Evolutionary conservation across 2,329 filamentous ascomycete species (phyloP), one percentile per base, ranked within the genome.

Genomic region (Tolypocladium guangdongense): DNA sequence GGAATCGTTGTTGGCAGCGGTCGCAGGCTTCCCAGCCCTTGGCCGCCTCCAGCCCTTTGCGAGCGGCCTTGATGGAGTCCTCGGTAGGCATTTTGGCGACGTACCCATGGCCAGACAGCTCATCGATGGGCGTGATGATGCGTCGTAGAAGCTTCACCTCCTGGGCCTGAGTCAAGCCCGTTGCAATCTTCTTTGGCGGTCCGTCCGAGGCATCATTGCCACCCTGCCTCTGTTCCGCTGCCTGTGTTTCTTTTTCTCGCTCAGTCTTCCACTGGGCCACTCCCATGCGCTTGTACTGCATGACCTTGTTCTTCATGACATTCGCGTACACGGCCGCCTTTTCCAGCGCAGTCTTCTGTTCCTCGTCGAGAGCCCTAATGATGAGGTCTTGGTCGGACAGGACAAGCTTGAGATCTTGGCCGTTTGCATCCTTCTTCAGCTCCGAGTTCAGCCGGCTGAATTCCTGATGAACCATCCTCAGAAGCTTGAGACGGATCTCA

Each of bases 1-100:
- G 89, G 63, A 99, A 99, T 24, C 92, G 84, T 36, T 83, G 83
- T 43, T 78, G 78, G 69, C 93, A 99, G 22, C 93, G 85, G 63
- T 96, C 91, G 63, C 93, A 99, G 50, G 83, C 78, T 70, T 99
- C 93, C 78, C 86, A 96, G 49, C 88, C 88, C 51, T 82, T 79
- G 14, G 86, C 81, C 8, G 82, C 76, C 49, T 81, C 74, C 0
- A 89, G 76, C 0, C 84, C 89, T 45, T 79, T 76, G 36, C 74
- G 80, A 0, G 89, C 86, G 50, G 78, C 76, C 51, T 79, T 73
- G 20, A 96, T 80, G 20, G 89, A 86, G 8, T 78, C 76, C 1
- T 79, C 73, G 0, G 80, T 78, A 0, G 91, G 91, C 1, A 84
- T 71, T 5, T 67, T 71, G 0, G 84, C 80, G 24, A 96, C 83